These are phyloP conservation scores for Pyrenochaeta sp. DNA, from an alignment of 2,329 filamentous ascomycete genomes.

Conservation along the genomic window DNA sequence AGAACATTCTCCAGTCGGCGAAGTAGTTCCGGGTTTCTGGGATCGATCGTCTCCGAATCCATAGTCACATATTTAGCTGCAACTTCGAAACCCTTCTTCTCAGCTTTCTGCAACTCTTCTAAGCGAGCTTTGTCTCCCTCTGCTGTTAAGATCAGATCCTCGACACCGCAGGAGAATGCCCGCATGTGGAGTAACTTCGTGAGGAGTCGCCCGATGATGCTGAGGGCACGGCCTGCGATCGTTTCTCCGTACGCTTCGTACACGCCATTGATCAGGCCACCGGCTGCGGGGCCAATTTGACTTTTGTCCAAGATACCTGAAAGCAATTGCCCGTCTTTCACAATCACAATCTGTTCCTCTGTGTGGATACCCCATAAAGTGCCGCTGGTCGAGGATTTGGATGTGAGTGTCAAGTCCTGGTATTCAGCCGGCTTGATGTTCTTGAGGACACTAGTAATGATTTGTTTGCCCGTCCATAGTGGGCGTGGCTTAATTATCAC, in stretches of 20 bases:
- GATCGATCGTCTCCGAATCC: constrained; percentile 66
- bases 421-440: constrained; percentile 85
- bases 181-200: constrained; percentile 92
- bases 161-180: constrained; percentile 96
- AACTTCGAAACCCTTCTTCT: constrained; percentile 76
- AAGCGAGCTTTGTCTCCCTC: constrained; percentile 77
- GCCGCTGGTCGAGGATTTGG: constrained; percentile 79
- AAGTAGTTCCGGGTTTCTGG: constrained; percentile 74
- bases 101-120: constrained; percentile 71
- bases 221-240: constrained; percentile 84
- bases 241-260: constrained; percentile 93
- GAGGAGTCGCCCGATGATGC: constrained; percentile 85
- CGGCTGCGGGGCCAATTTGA: constrained; percentile 86
- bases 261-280: constrained; percentile 88
- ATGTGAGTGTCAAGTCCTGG: constrained; percentile 78
- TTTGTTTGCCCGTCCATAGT: constrained; percentile 95
- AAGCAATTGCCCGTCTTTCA: constrained; percentile 86
- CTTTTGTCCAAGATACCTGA: constrained; percentile 94
- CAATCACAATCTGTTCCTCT: constrained; percentile 82
- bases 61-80: constrained; percentile 90
- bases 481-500: constrained; percentile 80
- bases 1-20: constrained; percentile 86
- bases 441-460: constrained; percentile 89
- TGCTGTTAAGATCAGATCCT: constrained; percentile 86
- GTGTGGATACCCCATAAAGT: constrained; percentile 76